Evolutionary conservation across 495 filamentous ascomycete species (phyloP).

Genomic region (Alectoria sarmentosa): DNA sequence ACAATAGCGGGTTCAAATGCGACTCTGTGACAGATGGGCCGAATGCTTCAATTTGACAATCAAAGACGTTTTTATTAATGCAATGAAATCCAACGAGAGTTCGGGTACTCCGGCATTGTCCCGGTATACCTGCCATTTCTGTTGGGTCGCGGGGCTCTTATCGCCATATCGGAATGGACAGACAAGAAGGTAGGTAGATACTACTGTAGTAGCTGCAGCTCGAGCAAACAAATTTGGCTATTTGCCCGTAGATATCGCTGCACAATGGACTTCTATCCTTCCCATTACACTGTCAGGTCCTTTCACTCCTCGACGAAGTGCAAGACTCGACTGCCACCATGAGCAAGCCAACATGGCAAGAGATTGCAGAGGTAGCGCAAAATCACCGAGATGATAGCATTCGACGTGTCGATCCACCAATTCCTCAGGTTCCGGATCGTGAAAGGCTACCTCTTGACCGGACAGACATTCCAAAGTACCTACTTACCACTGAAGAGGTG

Average conservation of each 20-base stretch:
- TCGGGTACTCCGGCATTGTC: background rate
- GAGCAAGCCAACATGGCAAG: constrained; percentile 31
- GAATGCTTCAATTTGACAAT: background rate
- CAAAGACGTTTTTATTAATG: no score
- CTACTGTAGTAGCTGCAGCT: background rate
- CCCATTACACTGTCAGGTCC: background rate
- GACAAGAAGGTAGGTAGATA: no score
- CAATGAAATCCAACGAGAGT: no score
- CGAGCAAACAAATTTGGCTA: background rate
- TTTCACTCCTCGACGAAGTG: background rate
- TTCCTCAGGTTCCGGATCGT: constrained; percentile 28
- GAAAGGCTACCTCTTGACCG: constrained; percentile 33
- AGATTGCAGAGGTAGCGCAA: constrained; percentile 33
- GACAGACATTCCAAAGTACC: constrained; percentile 32
- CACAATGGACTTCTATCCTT: background rate
- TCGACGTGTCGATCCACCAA: constrained; percentile 31
- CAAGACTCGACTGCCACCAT: constrained; percentile 13
- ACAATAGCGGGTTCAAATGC: background rate
- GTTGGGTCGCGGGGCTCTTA: background rate
- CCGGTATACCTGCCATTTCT: constrained; percentile 8
- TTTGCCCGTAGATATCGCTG: background rate
- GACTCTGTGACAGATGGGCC: background rate
- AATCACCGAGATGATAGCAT: constrained; percentile 37
- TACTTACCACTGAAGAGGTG: constrained; percentile 34
- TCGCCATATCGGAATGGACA: background rate